A percentile compares a stretch with the other conserved stretches of the same genome.
Evolutionary conservation across 106 monocot species (phyloP).

Genomic region (Narthecium ossifragum): DNA sequence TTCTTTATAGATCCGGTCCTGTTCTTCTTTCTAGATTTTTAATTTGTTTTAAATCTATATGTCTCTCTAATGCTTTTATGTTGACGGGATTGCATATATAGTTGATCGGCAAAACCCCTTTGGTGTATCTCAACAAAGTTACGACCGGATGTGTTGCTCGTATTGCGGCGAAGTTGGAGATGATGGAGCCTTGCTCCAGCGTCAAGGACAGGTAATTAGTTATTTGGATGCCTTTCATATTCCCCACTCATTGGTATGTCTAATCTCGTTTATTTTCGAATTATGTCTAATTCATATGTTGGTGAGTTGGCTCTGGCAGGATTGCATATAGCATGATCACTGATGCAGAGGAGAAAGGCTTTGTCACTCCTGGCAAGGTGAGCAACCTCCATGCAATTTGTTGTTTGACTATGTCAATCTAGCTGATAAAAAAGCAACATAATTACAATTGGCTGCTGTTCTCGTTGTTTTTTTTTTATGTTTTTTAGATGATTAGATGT

Average conservation of each 20-base stretch:
- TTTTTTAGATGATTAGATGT: too few species aligned
- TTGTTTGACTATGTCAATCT: too few species aligned
- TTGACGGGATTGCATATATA: constrained; percentile 10
- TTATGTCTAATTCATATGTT: not conserved
- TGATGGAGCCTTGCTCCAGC: constrained; percentile 91
- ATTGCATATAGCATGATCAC: constrained; percentile 95
- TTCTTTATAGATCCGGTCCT: too few species aligned
- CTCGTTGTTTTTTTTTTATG: too few species aligned
- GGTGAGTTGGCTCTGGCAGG: constrained; percentile 24
- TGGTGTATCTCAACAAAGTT: constrained; percentile 81
- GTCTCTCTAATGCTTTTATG: not conserved
- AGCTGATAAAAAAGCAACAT: too few species aligned
- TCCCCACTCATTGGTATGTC: not conserved
- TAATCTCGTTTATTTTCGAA: not conserved
- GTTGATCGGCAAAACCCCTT: constrained; percentile 84
- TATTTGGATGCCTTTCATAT: not conserved
- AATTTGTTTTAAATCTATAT: not conserved
- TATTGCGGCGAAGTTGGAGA: constrained; percentile 88
- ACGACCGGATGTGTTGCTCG: constrained; percentile 49
- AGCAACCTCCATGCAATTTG: constrained; percentile 3
- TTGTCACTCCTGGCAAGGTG: constrained; percentile 69
- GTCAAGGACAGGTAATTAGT: constrained; percentile 66
- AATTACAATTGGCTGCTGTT: too few species aligned
- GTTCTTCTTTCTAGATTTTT: not conserved
- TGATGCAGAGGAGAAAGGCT: constrained; percentile 89